These are phyloP conservation scores for Phaeotremella fagi DNA, from an alignment of 768 basidiomycete genomes.

Conservation along the genomic window DNA sequence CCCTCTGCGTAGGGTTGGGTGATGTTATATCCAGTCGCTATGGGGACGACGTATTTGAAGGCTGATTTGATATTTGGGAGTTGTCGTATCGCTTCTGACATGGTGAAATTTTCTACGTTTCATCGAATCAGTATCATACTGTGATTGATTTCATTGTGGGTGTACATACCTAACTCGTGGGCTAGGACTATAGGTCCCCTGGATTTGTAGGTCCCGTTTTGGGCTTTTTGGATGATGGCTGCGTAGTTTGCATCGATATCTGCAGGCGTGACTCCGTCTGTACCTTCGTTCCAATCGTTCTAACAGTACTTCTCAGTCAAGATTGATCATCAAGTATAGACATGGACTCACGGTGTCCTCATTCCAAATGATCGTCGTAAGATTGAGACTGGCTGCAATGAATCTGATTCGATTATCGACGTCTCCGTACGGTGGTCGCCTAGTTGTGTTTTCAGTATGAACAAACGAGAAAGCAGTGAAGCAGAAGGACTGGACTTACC, in stretches of 20 bases:
- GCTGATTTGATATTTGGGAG: constrained; percentile 34
- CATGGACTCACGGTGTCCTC: constrained; percentile 29
- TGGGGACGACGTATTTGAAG: constrained; percentile 41
- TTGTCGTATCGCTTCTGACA: constrained; percentile 33
- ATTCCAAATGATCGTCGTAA: constrained; percentile 43
- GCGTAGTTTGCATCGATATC: constrained; percentile 44
- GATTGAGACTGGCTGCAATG: constrained; percentile 37
- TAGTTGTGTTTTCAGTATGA: constrained; percentile 1
- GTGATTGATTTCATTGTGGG: background rate
- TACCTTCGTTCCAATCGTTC: constrained; percentile 42
- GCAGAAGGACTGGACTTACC: constrained; percentile 12
- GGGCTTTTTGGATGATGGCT: constrained; percentile 23
- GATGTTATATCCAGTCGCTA: constrained; percentile 41
- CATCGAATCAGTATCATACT: too few species aligned
- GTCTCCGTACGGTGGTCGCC: constrained; percentile 47
- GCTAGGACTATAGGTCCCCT: constrained; percentile 45
- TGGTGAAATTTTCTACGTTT: constrained; percentile 48
- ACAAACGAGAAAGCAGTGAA: background rate
- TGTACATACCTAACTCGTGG: constrained; percentile 41
- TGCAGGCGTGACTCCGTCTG: constrained; percentile 24
- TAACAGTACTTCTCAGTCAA: background rate
- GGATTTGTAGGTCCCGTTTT: constrained; percentile 36
- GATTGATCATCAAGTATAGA: too few species aligned
- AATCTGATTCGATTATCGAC: constrained; percentile 46
- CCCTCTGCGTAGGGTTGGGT: constrained; percentile 46